Evolutionary conservation across 495 filamentous ascomycete species (phyloP).

Genomic region (Trypethelium eluteriae): DNA sequence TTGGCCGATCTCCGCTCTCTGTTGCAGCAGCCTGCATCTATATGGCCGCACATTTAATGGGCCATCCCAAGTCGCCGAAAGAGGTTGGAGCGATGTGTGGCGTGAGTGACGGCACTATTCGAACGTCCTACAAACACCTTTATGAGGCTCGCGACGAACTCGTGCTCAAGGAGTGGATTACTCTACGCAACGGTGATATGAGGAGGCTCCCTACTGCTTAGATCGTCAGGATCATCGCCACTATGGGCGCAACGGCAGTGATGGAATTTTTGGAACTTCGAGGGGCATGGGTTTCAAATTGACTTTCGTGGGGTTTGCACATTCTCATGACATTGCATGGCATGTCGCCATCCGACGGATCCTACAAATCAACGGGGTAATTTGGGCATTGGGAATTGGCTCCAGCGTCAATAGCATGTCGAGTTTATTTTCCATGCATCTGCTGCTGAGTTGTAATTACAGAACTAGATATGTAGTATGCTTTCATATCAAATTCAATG

Average conservation of each 20-base stretch:
- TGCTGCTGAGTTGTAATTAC: no score
- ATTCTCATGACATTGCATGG: no score
- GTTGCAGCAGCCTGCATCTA: constrained; percentile 94
- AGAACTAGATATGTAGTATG: no score
- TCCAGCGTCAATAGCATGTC: no score
- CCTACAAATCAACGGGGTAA: no score
- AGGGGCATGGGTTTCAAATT: background rate
- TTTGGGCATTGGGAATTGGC: no score
- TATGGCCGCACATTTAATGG: constrained; percentile 80
- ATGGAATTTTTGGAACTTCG: background rate
- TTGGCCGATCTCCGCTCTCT: constrained; percentile 88
- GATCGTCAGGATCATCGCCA: background rate
- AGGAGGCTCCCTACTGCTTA: constrained; percentile 52
- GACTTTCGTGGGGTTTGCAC: background rate
- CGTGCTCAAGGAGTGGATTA: constrained; percentile 66
- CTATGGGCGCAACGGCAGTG: background rate
- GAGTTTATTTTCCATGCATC: no score
- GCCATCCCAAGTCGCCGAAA: constrained; percentile 66
- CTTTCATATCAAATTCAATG: no score
- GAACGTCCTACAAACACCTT: constrained; percentile 85
- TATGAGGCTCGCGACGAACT: constrained; percentile 64
- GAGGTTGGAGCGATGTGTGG: constrained; percentile 74
- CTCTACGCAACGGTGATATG: constrained; percentile 56
- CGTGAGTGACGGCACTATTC: constrained; percentile 93
- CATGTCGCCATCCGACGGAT: no score